phyloP scores from a whole-genome alignment of 768 basidiomycete genomes.

The Termitomyces sp. region DNA sequence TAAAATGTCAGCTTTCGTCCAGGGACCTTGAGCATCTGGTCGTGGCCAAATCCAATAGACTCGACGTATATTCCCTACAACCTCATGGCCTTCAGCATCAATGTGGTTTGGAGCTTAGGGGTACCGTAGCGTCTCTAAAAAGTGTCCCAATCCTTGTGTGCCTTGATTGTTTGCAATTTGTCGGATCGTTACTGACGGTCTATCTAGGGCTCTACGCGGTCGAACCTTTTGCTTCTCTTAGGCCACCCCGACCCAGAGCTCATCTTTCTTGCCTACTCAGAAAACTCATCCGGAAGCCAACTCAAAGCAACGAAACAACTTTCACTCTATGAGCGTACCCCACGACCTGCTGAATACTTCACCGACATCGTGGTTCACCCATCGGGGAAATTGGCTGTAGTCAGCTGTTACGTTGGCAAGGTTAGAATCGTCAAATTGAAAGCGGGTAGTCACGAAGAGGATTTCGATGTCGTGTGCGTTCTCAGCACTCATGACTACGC shows the following conservation, averaged over 20 bases:
- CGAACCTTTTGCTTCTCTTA: constrained; percentile 63
- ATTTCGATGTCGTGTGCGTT: constrained; percentile 67
- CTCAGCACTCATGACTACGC: background rate
- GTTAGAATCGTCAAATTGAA: constrained; percentile 62
- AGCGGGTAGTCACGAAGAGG: constrained; percentile 49
- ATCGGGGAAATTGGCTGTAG: constrained; percentile 57
- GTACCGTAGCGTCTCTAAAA: constrained; percentile 57
- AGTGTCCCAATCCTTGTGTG: constrained; percentile 55
- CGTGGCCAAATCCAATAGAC: constrained; percentile 60
- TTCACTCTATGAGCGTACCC: constrained; percentile 53
- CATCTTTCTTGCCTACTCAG: constrained; percentile 55
- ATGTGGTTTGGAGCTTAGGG: constrained; percentile 67
- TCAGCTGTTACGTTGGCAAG: constrained; percentile 67
- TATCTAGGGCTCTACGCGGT: constrained; percentile 33
- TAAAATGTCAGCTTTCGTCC: constrained; percentile 63
- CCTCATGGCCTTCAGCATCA: constrained; percentile 60
- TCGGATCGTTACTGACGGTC: constrained; percentile 15
- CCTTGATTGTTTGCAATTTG: constrained; percentile 12
- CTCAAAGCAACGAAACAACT: constrained; percentile 45
- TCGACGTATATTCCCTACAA: constrained; percentile 69
- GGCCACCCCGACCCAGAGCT: constrained; percentile 79
- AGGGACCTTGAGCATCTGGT: constrained; percentile 62
- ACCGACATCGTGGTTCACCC: constrained; percentile 68
- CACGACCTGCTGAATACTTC: constrained; percentile 70
- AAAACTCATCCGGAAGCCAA: constrained; percentile 29